These are phyloP conservation scores for Kluyveromyces sp. DNA, from an alignment of 1,139 yeast genomes.

Conservation along the genomic window DNA sequence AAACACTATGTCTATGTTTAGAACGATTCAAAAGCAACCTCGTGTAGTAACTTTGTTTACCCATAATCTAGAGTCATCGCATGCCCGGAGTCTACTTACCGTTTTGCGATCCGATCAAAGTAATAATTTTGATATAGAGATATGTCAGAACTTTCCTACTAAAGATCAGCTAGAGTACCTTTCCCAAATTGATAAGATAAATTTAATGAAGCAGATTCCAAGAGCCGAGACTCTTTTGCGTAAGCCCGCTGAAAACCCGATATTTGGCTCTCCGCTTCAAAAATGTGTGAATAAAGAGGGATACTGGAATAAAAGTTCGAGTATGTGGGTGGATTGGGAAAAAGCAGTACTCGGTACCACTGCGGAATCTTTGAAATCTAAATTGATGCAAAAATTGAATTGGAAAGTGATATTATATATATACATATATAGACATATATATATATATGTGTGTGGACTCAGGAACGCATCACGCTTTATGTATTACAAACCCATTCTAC, in stretches of 20 bases:
- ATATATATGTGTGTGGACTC: neutral
- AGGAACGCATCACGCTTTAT: neutral
- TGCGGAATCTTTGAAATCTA: neutral
- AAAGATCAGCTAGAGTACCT: conserved; percentile 24
- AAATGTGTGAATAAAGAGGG: conserved; percentile 14
- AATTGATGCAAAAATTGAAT: neutral
- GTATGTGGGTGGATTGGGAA: conserved; percentile 30
- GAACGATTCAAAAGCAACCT: conserved; percentile 22
- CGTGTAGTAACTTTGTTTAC: conserved; percentile 23
- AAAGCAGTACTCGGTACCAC: conserved; percentile 16
- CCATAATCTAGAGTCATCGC: conserved; percentile 15
- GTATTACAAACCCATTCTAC: conserved; percentile 65
- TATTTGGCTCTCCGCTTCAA: conserved; percentile 19
- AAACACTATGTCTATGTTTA: conserved; percentile 21
- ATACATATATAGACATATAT: conserved; percentile 1
- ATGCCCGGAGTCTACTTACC: conserved; percentile 13
- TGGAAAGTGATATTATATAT: neutral
- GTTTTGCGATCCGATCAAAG: conserved; percentile 14
- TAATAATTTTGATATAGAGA: conserved; percentile 16
- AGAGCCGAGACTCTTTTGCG: conserved; percentile 13
- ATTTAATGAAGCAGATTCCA: conserved; percentile 16
- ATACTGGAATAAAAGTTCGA: conserved; percentile 17
- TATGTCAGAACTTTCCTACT: conserved; percentile 22
- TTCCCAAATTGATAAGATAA: conserved; percentile 13
- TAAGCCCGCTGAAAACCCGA: conserved; percentile 13